phyloP scores from a whole-genome alignment of 2,329 filamentous ascomycete genomes.

The Lasiodiplodia gonubiensis region DNA sequence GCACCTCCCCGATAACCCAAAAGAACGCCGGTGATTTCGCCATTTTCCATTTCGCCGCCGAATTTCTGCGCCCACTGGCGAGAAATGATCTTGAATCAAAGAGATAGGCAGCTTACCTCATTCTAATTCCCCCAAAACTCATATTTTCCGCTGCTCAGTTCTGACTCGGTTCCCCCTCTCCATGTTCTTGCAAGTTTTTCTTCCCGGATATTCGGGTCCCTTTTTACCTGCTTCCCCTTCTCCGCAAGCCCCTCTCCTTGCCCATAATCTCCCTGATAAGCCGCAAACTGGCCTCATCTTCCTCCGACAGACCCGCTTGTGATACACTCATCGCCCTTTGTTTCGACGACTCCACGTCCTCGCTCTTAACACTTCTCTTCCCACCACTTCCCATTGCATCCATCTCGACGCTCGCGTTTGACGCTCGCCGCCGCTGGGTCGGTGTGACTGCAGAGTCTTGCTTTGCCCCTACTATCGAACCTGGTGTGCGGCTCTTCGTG shows the following conservation, averaged over 20 bases:
- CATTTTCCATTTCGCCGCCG: conserved; percentile 17
- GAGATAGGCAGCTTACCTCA: conserved; percentile 5
- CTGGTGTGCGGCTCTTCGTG: conserved; percentile 36
- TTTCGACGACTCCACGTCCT: conserved; percentile 40
- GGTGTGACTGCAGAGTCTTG: conserved; percentile 1
- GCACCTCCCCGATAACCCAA: not conserved
- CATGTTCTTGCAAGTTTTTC: not conserved
- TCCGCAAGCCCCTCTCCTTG: conserved; percentile 40
- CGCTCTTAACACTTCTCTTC: conserved; percentile 31
- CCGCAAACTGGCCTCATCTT: conserved; percentile 39
- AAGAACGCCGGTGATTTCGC: conserved; percentile 8
- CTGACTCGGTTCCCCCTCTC: not conserved
- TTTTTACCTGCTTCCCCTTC: conserved; percentile 28
- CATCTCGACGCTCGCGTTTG: conserved; percentile 29
- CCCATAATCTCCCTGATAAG: conserved; percentile 41
- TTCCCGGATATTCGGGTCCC: not conserved
- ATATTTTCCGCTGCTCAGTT: not conserved
- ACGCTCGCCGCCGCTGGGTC: conserved; percentile 13
- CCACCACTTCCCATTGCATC: conserved; percentile 26
- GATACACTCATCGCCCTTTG: conserved; percentile 36
- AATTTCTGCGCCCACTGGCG: not conserved
- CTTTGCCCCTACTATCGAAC: not conserved
- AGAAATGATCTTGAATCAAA: not conserved
- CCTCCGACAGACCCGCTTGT: conserved; percentile 33
- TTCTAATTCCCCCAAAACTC: not conserved